Percentiles rank a stretch among this genome's conserved stretches.
Conservation (phyloP, 1,284 basidiomycete species). For the Irpex sp. region DNA sequence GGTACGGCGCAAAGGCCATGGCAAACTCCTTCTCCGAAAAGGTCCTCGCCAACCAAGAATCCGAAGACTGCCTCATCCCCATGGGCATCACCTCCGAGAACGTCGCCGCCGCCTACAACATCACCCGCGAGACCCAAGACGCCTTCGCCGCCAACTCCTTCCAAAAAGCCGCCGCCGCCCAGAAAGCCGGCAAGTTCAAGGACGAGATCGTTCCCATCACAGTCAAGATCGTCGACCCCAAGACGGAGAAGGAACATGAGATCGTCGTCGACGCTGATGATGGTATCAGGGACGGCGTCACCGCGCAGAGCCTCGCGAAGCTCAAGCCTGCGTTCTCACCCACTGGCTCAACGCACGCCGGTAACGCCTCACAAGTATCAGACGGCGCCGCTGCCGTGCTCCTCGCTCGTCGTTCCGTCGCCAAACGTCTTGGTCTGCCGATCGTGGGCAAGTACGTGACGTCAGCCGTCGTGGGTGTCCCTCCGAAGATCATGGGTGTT, state of each 20-base stretch:
- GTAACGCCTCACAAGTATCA: constrained; percentile 94
- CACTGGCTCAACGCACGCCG: constrained; percentile 90
- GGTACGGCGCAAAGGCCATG: constrained; percentile 72
- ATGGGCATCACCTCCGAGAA: constrained; percentile 99
- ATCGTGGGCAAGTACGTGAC: constrained; percentile 92
- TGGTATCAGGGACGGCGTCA: constrained; percentile 91
- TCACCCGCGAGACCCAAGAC: constrained; percentile 79
- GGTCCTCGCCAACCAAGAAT: constrained; percentile 75
- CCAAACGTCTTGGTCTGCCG: constrained; percentile 86
- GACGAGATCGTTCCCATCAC: constrained; percentile 89
- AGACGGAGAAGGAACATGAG: constrained; percentile 79
- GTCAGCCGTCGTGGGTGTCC: constrained; percentile 79
- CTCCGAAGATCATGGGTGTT: constrained; percentile 87
- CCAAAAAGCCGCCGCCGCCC: constrained; percentile 84
- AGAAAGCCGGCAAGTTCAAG: constrained; percentile 90
- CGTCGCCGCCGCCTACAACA: constrained; percentile 77
- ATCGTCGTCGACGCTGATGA: constrained; percentile 87
- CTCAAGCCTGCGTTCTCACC: constrained; percentile 93
- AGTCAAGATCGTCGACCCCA: constrained; percentile 76
- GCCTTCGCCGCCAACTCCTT: constrained; percentile 85
- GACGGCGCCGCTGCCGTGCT: constrained; percentile 97
- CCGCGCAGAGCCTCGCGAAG: constrained; percentile 81
- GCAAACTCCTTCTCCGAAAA: constrained; percentile 74
- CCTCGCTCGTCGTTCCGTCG: constrained; percentile 82
- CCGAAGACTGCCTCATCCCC: constrained; percentile 91